Base-by-base conservation (phyloP, 805 yeast species). In the Lachancea thermotolerans region DNA sequence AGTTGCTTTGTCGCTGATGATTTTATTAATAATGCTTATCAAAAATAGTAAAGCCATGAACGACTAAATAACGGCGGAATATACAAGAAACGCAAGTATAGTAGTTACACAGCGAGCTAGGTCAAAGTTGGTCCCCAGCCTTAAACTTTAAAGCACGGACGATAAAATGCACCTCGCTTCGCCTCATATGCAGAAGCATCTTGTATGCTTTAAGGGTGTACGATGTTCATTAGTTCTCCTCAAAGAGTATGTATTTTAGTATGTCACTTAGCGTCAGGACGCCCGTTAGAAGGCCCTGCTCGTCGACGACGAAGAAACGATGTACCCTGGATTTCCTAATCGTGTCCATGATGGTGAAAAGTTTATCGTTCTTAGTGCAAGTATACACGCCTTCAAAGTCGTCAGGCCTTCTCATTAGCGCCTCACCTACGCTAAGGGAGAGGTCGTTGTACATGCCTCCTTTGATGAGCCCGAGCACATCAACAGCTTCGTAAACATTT, bases 381-480 rank as follows among this genome's bases (percentile, higher is more conserved):
- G 98, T 93, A 66, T 89, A 87, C 11, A 93, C 98, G 48, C 99
- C 99, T 66, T 93, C 98, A 57, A 91, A 93, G 62, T 93, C 97
- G 55, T 90, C 96, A 3, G 95, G 82, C 49, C 69, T 61, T 66
- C 95, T 80, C 80, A 93, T 79, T 43, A 93, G 71, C 0, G 98
- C 98, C 65, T 93, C 97, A 2, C 99, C 99, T 3, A 93, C 96
- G 47, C 91, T 82, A 54, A 93, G 71, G 34, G 89, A 84, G 49
- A 91, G 70, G 65, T 93, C 98, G 32, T 89, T 84, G 59, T 91
- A 89, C 60, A 89, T 81, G 4, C 97, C 97, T 34, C 96, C 96
- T 65, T 90, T 91, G 48, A 93, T 88, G 54, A 93, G 71, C 0
- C 96, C 86, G 54, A 93, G 71, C 2, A 93, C 95, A 67, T 93